Conservation (phyloP, 148 eudicot genomes). For the Fagopyrum tataricum region DNA sequence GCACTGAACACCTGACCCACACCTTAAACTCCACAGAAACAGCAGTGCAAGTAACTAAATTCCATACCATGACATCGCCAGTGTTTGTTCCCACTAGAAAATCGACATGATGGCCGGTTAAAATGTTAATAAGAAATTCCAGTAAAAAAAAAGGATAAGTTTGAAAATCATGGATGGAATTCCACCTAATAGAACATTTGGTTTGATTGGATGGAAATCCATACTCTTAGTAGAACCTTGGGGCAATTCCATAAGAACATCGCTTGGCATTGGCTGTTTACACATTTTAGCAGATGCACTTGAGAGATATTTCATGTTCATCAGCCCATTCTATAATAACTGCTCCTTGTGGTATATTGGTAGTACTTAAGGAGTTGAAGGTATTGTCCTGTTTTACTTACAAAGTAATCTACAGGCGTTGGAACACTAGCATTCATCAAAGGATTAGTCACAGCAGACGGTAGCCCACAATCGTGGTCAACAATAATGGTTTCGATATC, state of each 20-base stretch:
- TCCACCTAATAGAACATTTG: slow-evolving; percentile 77
- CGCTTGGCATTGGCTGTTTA: slow-evolving; percentile 72
- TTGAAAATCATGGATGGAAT: too few relatives aligned
- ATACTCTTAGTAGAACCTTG: slow-evolving; percentile 86
- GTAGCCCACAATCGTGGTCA: slow-evolving; percentile 92
- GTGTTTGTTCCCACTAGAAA: slow-evolving; percentile 67
- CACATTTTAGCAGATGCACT: slow-evolving; percentile 12
- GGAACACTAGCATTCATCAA: slow-evolving; percentile 61
- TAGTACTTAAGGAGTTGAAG: too few relatives aligned
- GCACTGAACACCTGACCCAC: slow-evolving; percentile 60
- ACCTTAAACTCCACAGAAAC: slow-evolving; percentile 71
- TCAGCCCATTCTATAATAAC: too few relatives aligned
- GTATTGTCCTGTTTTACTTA: too few relatives aligned
- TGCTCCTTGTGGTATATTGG: too few relatives aligned
- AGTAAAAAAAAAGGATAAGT: too few relatives aligned
- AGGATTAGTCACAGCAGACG: slow-evolving; percentile 75
- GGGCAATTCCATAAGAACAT: slow-evolving; percentile 56
- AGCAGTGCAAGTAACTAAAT: slow-evolving; percentile 57
- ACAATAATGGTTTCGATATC: slow-evolving; percentile 88
- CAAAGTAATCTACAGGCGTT: too few relatives aligned
- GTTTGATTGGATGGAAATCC: slow-evolving; percentile 88
- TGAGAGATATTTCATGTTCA: too few relatives aligned
- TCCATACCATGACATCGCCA: slow-evolving; percentile 89
- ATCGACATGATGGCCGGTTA: slow-evolving; percentile 16
- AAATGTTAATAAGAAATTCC: background rate